Base-by-base conservation (phyloP, 768 basidiomycete species). In the Pleurotus djamor region DNA sequence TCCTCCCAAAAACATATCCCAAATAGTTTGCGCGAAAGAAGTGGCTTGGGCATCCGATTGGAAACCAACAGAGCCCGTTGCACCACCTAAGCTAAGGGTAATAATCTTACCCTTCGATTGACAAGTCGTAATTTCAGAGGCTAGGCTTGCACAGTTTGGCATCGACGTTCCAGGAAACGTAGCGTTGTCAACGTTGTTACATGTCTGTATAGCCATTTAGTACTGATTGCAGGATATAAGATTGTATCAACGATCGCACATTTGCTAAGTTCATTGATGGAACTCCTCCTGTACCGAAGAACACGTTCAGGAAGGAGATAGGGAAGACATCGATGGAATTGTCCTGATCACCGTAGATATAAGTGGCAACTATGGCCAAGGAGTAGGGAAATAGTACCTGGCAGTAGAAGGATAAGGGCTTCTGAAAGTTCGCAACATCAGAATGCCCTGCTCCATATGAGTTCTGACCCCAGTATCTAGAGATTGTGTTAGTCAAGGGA, bases 391-490 rank as follows among this genome's bases (percentile, higher is more conserved):
- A 28, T 74, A 41, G 59, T 54, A 83, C 85, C 65, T 83, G 78
- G 69, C 87, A 89, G 68, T 89, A 89, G 66, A 78, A 86, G 4
- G 82, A 80, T 56, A 90, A 73, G 0, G 79, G 72, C 67, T 88
- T 79, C 74, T 89, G 87, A 60, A 73, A 87, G 64, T 85, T 77
- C 34, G 83, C 78, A 0, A 75, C 69, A 60, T 87, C 78, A 17
- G 66, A 67, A 61, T 81, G 76, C 4, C 72, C 74, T 8, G 87
- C 88, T 43, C 88, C 88, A 60, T 88, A 87, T 1, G 88, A 88
- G 64, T 89, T 86, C 69, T 91, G 87, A 59, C 88, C 89, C 86
- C 86, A 89, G 67, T 88, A 89, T 35, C 86, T 87, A 67, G 14
- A 50, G 35, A 17, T 37, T 43, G 32, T 16, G 44, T 48, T 60